Evolutionary conservation across 176 grass and related monocot genomes (phyloP).

Genomic region (Aegilops bicornis): DNA sequence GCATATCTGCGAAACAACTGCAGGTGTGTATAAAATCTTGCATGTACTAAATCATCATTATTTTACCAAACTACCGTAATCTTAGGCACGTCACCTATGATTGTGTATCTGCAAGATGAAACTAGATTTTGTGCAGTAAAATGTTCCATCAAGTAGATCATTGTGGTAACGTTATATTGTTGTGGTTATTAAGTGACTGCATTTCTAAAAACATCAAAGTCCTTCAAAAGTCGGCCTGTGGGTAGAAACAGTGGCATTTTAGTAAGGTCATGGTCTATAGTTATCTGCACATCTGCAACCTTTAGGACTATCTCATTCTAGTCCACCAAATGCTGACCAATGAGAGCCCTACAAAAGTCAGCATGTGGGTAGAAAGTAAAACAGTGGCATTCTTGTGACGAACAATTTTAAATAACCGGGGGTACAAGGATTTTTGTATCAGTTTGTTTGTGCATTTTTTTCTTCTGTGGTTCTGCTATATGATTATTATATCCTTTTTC

Average conservation of each 20-base stretch:
- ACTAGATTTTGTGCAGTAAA: neutral
- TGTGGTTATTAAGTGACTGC: neutral
- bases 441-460: neutral
- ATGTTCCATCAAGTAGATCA: neutral
- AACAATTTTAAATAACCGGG: too few species aligned
- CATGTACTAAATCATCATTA: conserved; percentile 1
- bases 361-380: too few species aligned
- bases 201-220: neutral
- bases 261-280: too few species aligned
- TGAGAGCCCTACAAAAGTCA: too few species aligned
- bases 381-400: too few species aligned
- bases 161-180: neutral
- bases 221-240: too few species aligned
- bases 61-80: neutral
- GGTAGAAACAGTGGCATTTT: too few species aligned
- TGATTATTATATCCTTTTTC: conserved; percentile 14
- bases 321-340: too few species aligned
- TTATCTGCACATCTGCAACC: too few species aligned
- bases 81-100: neutral
- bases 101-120: neutral
- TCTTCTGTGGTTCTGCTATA: neutral
- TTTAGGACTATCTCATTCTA: too few species aligned
- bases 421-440: conserved; percentile 6
- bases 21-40: conserved; percentile 54
- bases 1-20: conserved; percentile 81